These are phyloP conservation scores for Collybia nuda DNA, from an alignment of 768 basidiomycete genomes.

Conservation along the genomic window DNA sequence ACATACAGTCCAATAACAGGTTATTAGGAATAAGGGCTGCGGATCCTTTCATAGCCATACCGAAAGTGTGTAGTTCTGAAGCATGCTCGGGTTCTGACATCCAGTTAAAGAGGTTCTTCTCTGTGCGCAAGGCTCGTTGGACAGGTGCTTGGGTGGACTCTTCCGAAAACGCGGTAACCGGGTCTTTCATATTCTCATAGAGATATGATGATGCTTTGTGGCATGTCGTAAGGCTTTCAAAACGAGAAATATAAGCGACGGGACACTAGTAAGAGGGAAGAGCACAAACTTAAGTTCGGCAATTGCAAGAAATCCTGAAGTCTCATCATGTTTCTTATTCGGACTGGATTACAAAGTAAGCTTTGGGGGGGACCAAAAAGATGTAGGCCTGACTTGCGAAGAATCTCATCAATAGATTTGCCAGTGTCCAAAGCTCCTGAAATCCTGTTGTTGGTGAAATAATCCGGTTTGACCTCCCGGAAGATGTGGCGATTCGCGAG, in stretches of 20 bases:
- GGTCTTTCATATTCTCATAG: constrained; percentile 24
- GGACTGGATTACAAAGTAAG: constrained; percentile 18
- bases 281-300: constrained; percentile 19
- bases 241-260: background rate
- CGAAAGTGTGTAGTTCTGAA: constrained; percentile 24
- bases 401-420: constrained; percentile 25
- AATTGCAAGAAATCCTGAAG: constrained; percentile 25
- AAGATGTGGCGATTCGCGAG: constrained; percentile 35
- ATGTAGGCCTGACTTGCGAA: constrained; percentile 18
- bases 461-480: constrained; percentile 32
- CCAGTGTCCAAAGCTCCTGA: constrained; percentile 28
- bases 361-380: background rate
- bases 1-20: constrained; percentile 17
- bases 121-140: constrained; percentile 15
- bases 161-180: constrained; percentile 13
- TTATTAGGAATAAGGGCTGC: constrained; percentile 14
- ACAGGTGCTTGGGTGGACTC: constrained; percentile 17
- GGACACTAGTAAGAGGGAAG: background rate
- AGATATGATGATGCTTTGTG: constrained; percentile 24
- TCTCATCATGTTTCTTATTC: constrained; percentile 22
- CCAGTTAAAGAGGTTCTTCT: constrained; percentile 19
- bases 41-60: constrained; percentile 23
- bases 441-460: constrained; percentile 34
- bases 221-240: constrained; percentile 19
- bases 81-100: constrained; percentile 20